These are phyloP conservation scores for Picea glauca DNA, from an alignment of 75 land plant genomes.

Conservation along the genomic window DNA sequence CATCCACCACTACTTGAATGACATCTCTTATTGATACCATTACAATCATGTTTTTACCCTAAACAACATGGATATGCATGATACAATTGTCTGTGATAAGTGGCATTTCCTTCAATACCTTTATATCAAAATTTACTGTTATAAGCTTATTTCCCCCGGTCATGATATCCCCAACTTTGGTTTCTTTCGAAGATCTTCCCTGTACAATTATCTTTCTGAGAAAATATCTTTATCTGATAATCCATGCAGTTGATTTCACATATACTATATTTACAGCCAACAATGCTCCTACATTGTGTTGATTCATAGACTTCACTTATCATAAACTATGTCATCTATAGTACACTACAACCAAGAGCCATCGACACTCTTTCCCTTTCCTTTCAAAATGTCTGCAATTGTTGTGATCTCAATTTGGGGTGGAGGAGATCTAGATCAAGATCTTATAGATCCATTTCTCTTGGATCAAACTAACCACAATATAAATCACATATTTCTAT, in stretches of 20 bases:
- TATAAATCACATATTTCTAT: too few relatives aligned
- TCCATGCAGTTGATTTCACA: conserved; percentile 15
- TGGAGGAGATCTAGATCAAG: too few relatives aligned
- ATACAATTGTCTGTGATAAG: conserved; percentile 85
- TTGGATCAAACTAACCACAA: too few relatives aligned
- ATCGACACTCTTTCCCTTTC: too few relatives aligned
- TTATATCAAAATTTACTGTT: conserved; percentile 85
- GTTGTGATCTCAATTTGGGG: too few relatives aligned
- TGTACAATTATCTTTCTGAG: conserved; percentile 57
- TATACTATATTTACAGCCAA: too few relatives aligned
- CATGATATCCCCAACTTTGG: conserved; percentile 99
- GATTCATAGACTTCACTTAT: too few relatives aligned
- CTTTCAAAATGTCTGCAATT: too few relatives aligned
- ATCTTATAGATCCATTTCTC: too few relatives aligned
- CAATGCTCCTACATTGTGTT: too few relatives aligned
- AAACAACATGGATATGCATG: conserved; percentile 92
- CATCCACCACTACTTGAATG: conserved; percentile 90
- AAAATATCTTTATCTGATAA: conserved; percentile 96
- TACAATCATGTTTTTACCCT: conserved; percentile 76
- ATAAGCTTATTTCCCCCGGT: conserved; percentile 99
- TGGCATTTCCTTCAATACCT: conserved; percentile 28
- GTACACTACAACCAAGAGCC: too few relatives aligned
- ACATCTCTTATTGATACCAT: conserved; percentile 99
- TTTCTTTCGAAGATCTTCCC: conserved; percentile 70
- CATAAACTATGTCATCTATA: too few relatives aligned